A percentile compares a stretch with the other conserved stretches of the same genome.
phyloP scores from a whole-genome alignment of 495 filamentous ascomycete genomes.

The Penicillium argentinense region DNA sequence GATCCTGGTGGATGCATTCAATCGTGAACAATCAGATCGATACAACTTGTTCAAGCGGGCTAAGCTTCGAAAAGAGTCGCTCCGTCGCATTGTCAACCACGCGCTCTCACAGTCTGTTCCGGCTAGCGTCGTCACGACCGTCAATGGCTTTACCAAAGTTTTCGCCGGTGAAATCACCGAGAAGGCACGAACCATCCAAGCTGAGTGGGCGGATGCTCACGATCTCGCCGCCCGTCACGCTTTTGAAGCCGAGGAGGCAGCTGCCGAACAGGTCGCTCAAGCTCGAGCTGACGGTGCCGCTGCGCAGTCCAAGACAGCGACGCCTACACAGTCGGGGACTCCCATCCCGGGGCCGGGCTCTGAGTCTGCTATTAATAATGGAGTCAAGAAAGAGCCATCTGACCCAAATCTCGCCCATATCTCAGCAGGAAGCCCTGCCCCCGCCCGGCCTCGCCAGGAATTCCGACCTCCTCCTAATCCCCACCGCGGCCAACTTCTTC shows the following conservation, averaged over 20 bases:
- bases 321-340: slow-evolving; percentile 18
- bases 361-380: slow-evolving; percentile 12
- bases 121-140: slow-evolving; percentile 70
- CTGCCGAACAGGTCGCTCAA: slow-evolving; percentile 41
- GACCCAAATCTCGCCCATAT: slow-evolving; percentile 17
- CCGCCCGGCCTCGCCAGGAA: slow-evolving; percentile 17
- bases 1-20: slow-evolving; percentile 69
- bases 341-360: slow-evolving; percentile 6
- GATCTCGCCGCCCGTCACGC: slow-evolving; percentile 38
- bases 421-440: slow-evolving; percentile 9
- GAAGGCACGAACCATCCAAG: slow-evolving; percentile 73
- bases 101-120: slow-evolving; percentile 87
- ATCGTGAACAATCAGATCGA: slow-evolving; percentile 64
- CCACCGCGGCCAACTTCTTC: slow-evolving; percentile 69
- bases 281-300: slow-evolving; percentile 31
- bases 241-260: slow-evolving; percentile 32
- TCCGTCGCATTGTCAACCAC: slow-evolving; percentile 76
- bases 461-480: slow-evolving; percentile 43
- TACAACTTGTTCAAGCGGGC: slow-evolving; percentile 72
- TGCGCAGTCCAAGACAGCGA: slow-evolving; percentile 14
- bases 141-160: slow-evolving; percentile 79
- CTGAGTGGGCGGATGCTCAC: slow-evolving; percentile 66
- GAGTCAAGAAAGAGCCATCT: slow-evolving; percentile 27
- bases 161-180: slow-evolving; percentile 84
- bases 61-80: slow-evolving; percentile 63